A percentile compares a stretch with the other conserved stretches of the same genome.
Conservation (phyloP, 2,329 filamentous ascomycete species). For the Diaporthe caulivora region DNA sequence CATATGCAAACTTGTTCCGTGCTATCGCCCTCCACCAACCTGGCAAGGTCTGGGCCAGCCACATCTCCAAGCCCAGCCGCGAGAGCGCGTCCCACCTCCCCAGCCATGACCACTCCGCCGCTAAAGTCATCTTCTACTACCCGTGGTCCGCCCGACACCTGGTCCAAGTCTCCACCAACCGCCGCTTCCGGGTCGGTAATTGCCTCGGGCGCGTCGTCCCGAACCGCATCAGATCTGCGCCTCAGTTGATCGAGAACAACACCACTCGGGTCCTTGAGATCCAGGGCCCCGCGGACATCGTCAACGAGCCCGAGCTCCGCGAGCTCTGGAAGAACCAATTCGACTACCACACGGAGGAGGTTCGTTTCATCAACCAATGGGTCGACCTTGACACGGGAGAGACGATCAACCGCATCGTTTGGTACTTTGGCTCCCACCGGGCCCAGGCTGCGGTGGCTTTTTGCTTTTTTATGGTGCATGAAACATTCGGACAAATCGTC, state of each 20-base stretch:
- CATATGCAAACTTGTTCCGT: background rate
- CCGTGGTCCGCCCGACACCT: slow-evolving; percentile 17
- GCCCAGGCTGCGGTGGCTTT: slow-evolving; percentile 29
- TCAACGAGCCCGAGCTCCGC: slow-evolving; percentile 3
- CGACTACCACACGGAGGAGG: slow-evolving; percentile 17
- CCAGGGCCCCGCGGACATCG: background rate
- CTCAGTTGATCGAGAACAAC: background rate
- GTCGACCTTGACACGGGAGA: fast-evolving
- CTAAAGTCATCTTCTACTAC: slow-evolving; percentile 39
- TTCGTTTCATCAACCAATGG: background rate
- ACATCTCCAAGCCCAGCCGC: slow-evolving; percentile 15
- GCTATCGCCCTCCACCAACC: slow-evolving; percentile 12
- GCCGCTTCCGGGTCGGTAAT: background rate
- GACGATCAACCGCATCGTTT: background rate
- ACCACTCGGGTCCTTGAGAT: slow-evolving; percentile 30
- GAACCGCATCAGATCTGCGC: slow-evolving; percentile 23
- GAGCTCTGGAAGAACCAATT: background rate
- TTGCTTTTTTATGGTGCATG: no score
- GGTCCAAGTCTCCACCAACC: background rate
- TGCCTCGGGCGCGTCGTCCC: background rate
- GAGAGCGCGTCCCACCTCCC: background rate
- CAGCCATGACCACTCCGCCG: slow-evolving; percentile 19
- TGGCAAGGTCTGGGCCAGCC: slow-evolving; percentile 24
- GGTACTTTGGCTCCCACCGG: slow-evolving; percentile 32
- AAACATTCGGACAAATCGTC: background rate